Conservation (phyloP, 371 early-diverging fungal genomes). For the Sporodiniella umbellata region DNA sequence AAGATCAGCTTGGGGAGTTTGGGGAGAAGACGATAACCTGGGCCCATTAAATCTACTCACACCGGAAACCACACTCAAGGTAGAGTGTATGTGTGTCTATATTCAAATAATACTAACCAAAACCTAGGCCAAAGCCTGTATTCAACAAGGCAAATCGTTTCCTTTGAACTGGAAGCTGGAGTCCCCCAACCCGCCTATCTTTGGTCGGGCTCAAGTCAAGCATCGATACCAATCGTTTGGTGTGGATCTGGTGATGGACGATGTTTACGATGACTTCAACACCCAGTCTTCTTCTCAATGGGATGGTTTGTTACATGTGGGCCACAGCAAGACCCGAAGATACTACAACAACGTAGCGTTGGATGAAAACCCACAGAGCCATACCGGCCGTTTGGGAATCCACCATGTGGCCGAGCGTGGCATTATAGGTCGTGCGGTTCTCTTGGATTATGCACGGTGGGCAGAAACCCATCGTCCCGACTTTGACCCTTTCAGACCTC, state of each 20-base stretch:
- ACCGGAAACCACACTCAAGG: conserved; percentile 25
- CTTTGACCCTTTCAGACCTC: conserved; percentile 27
- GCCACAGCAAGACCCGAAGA: conserved; percentile 10
- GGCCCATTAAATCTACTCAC: conserved; percentile 42
- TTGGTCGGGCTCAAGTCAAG: conserved; percentile 21
- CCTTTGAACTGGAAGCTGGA: conserved; percentile 42
- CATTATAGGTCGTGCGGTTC: conserved; percentile 42
- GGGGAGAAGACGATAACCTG: conserved; percentile 45
- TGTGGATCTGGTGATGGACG: conserved; percentile 25
- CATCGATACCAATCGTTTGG: conserved; percentile 20
- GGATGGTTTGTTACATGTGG: conserved; percentile 42
- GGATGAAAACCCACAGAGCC: background rate
- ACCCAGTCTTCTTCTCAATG: conserved; percentile 41
- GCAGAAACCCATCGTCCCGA: conserved; percentile 21
- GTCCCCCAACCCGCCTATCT: conserved; percentile 19
- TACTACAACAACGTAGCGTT: conserved; percentile 34
- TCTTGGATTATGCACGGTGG: conserved; percentile 43
- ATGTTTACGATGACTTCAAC: conserved; percentile 35
- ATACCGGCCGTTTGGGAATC: conserved; percentile 31
- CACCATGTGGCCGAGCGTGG: conserved; percentile 44
- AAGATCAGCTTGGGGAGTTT: conserved; percentile 41
- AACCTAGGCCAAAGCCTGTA: conserved; percentile 20
- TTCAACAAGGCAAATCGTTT: conserved; percentile 26
- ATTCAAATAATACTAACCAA: too few species aligned
- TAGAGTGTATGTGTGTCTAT: too few species aligned